Conservation (phyloP, 305 asterid genomes). For the Stenogyne calaminthoides region DNA sequence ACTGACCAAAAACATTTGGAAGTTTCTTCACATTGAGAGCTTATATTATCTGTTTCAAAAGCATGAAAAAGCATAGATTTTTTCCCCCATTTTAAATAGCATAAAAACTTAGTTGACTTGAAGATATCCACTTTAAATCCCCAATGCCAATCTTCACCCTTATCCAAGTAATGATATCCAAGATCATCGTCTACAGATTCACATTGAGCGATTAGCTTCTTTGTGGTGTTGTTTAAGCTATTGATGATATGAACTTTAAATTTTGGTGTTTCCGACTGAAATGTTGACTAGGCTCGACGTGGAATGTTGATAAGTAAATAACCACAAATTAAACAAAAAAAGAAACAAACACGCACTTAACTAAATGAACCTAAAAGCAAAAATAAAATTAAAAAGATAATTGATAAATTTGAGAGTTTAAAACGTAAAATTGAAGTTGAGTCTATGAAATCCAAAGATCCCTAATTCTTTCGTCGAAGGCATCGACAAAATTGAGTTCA, state of each 20-base stretch:
- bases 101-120: constrained; percentile 44
- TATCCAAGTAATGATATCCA: constrained; percentile 38
- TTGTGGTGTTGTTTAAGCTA: constrained; percentile 7
- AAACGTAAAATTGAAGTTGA: too few relatives aligned
- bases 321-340: too few relatives aligned
- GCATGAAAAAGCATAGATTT: constrained; percentile 27
- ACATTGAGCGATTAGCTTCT: constrained; percentile 32
- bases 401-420: too few relatives aligned
- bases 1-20: constrained; percentile 48
- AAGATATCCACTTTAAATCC: constrained; percentile 46
- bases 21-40: constrained; percentile 43
- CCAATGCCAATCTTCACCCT: constrained; percentile 43
- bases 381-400: too few relatives aligned
- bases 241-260: constrained; percentile 41
- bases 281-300: too few relatives aligned
- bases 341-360: too few relatives aligned
- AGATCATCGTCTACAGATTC: constrained; percentile 51
- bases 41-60: constrained; percentile 40
- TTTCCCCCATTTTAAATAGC: constrained; percentile 40
- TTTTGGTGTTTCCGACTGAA: too few relatives aligned
- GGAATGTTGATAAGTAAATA: too few relatives aligned
- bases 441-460: too few relatives aligned
- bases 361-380: too few relatives aligned
- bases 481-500: too few relatives aligned
- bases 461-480: too few relatives aligned